Percentiles rank a stretch among this genome's conserved stretches.
These are phyloP conservation scores for Hirschfeldia incana DNA, from an alignment of 345 rosid genomes.

Conservation along the genomic window DNA sequence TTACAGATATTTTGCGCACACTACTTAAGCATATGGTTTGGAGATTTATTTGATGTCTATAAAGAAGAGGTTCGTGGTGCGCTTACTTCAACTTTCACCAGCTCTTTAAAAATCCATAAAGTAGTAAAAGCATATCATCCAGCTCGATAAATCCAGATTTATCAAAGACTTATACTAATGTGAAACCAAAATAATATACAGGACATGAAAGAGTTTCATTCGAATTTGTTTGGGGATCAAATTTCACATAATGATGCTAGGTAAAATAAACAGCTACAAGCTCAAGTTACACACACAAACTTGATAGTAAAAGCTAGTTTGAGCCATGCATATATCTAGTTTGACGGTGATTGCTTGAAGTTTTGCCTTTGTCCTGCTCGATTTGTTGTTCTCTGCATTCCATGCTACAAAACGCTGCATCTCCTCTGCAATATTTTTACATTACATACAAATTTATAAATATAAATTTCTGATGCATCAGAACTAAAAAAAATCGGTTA, in stretches of 20 bases:
- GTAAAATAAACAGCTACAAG: background rate
- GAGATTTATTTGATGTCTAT: background rate
- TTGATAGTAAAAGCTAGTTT: slow-evolving; percentile 3
- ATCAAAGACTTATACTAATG: background rate
- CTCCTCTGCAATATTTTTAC: slow-evolving; percentile 56
- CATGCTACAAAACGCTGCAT: slow-evolving; percentile 78
- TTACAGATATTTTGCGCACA: no score
- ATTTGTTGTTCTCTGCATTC: slow-evolving; percentile 83
- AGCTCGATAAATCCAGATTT: background rate
- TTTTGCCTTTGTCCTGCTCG: slow-evolving; percentile 63
- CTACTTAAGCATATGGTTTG: slow-evolving; percentile 13
- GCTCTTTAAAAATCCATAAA: background rate
- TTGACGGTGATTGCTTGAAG: slow-evolving; percentile 31
- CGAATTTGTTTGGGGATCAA: background rate
- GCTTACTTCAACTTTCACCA: slow-evolving; percentile 40
- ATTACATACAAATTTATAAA: background rate
- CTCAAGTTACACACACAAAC: slow-evolving; percentile 16
- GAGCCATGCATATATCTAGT: slow-evolving; percentile 11
- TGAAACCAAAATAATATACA: background rate
- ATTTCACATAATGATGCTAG: slow-evolving; percentile 24
- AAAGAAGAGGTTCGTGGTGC: slow-evolving; percentile 23
- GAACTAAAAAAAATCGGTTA: background rate
- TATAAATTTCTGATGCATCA: background rate
- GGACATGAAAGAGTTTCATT: slow-evolving; percentile 11
- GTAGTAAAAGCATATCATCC: background rate